Evolutionary conservation across 805 yeast genomes (phyloP).

Genomic region (Wickerhamiella azyma): DNA sequence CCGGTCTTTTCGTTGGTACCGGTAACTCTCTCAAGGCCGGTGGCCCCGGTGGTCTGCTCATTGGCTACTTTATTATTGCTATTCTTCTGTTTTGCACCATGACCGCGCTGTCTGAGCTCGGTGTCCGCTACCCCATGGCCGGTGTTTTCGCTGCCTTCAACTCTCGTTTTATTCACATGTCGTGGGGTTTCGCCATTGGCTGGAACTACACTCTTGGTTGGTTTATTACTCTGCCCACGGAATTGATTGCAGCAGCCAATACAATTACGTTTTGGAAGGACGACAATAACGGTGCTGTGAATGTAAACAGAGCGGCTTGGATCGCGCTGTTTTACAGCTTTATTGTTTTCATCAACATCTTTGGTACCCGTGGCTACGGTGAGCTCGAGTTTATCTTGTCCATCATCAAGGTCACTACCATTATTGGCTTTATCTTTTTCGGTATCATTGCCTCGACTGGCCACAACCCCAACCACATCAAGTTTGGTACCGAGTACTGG

Average conservation of each 20-base stretch:
- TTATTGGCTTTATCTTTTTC: conserved; percentile 47
- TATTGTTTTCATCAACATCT: conserved; percentile 32
- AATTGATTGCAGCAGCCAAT: conserved; percentile 42
- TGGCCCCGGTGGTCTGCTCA: conserved; percentile 39
- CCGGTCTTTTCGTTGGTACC: conserved; percentile 41
- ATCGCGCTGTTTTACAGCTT: conserved; percentile 36
- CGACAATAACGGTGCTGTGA: conserved; percentile 44
- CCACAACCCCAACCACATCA: conserved; percentile 42
- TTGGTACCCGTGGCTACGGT: conserved; percentile 42
- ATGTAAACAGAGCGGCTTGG: conserved; percentile 35
- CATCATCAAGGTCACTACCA: conserved; percentile 41
- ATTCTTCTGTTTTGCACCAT: conserved; percentile 45
- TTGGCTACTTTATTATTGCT: conserved; percentile 35
- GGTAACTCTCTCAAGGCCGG: conserved; percentile 33
- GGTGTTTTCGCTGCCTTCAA: conserved; percentile 45
- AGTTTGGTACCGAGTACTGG: conserved; percentile 43
- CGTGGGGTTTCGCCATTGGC: conserved; percentile 51
- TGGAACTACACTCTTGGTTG: conserved; percentile 50
- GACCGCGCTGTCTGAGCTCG: conserved; percentile 48
- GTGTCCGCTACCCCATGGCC: conserved; percentile 44
- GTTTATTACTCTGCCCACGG: conserved; percentile 46
- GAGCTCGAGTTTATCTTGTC: conserved; percentile 48
- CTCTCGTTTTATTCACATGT: conserved; percentile 43
- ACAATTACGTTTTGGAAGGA: conserved; percentile 35
- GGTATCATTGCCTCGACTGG: conserved; percentile 36